Base-by-base conservation (phyloP, 176 grass and related monocot genomes). In the Dactylis glomerata region DNA sequence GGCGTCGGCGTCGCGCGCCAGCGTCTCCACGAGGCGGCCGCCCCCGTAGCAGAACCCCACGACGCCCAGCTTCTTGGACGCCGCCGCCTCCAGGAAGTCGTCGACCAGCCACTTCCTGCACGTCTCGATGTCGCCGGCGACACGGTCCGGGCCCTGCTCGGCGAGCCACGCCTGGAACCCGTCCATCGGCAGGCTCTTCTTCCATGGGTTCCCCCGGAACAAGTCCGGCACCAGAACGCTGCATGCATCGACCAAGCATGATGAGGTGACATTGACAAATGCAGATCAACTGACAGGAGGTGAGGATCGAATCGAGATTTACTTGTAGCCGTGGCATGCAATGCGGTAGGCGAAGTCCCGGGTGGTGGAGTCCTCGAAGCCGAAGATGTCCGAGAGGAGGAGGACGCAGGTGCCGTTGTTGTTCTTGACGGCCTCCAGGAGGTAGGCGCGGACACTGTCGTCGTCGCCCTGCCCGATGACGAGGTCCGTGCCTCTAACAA, bases 321-420 rank as follows among this genome's bases (percentile, higher is more conserved):
- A 99, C 93, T 99, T 99, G 93, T 92, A 99, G 68, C 96, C 96
- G 82, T 92, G 84, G 88, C 96, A 96, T 22, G 93, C 91, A 46
- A 99, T 88, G 41, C 90, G 91, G 76, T 99, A 96, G 64, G 96
- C 93, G 59, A 99, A 99, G 56, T 99, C 96, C 6, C 96, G 24
- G 34, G 91, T 99, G 68, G 89, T 69, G 44, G 93, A 90, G 86
- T 99, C 88, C 88, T 96, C 93, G 76, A 96, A 99, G 59, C 96
- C 96, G 16, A 87, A 86, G 73, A 92, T 19, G 89, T 99, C 96
- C 73, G 96, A 92, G 57, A 99, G 85, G 70, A 99, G 81, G 38
- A 99, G 89, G 81, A 99, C 15, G 24, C 91, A 94, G 2, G 89
- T 83, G 68, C 93, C 93, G 66, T 99, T 99, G 87, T 99, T 99